phyloP scores from a whole-genome alignment of 2,329 filamentous ascomycete species.

The Sporothrix phasma region DNA sequence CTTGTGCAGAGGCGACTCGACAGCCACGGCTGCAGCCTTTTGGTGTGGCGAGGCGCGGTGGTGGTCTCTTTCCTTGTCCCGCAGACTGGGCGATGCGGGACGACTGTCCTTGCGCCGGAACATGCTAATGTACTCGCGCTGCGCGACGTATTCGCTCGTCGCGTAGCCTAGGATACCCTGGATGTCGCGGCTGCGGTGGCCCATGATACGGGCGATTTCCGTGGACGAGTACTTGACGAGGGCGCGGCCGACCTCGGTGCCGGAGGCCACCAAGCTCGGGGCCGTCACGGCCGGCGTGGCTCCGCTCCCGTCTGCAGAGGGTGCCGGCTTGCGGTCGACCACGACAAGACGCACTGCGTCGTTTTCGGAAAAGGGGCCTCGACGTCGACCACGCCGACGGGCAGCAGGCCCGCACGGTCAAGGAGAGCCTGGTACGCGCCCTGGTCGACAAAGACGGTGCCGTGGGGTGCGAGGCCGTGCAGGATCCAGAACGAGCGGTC shows the following conservation, averaged over 20 bases:
- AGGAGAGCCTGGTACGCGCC: slow-evolving; percentile 73
- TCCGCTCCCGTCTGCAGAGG: slow-evolving; percentile 80
- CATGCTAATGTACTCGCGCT: slow-evolving; percentile 79
- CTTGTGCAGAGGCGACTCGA: slow-evolving; percentile 10
- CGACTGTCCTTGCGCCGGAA: slow-evolving; percentile 43
- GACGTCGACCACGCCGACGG: slow-evolving; percentile 83
- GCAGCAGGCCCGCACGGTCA: slow-evolving; percentile 77
- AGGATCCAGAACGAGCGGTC: slow-evolving; percentile 97
- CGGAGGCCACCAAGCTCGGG: slow-evolving; percentile 64
- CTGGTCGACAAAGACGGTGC: slow-evolving; percentile 85
- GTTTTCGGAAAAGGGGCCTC: slow-evolving; percentile 84
- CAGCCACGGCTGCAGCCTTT: neutral
- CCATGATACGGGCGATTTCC: slow-evolving; percentile 78
- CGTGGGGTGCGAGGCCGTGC: slow-evolving; percentile 81
- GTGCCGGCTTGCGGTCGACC: slow-evolving; percentile 62
- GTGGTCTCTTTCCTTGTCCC: slow-evolving; percentile 2
- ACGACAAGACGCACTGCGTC: slow-evolving; percentile 84
- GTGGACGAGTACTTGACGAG: slow-evolving; percentile 85
- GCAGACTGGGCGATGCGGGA: slow-evolving; percentile 38
- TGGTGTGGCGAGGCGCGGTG: slow-evolving; percentile 6
- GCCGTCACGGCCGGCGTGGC: slow-evolving; percentile 77
- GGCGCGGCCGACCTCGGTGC: slow-evolving; percentile 73
- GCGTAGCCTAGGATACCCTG: slow-evolving; percentile 74
- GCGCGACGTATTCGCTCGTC: slow-evolving; percentile 86
- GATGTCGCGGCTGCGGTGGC: slow-evolving; percentile 74